Evolutionary conservation across 2,329 filamentous ascomycete species (phyloP), one percentile per base, ranked within the genome.

Genomic region (Fusarium chlamydosporum): DNA sequence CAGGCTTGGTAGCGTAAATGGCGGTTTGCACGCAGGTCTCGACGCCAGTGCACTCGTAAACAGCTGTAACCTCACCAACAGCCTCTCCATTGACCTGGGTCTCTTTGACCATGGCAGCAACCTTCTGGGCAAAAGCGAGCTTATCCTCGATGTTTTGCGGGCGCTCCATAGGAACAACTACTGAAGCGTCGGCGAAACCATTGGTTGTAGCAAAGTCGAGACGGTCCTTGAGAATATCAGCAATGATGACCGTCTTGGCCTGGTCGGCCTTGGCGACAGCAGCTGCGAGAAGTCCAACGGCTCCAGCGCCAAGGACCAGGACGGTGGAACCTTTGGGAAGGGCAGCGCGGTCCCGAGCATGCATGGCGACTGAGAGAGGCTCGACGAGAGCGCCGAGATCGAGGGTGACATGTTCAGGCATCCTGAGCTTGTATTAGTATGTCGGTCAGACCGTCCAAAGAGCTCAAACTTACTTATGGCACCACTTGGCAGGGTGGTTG

Each of bases 41-140:
- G 23, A 93, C 91, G 10, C 92, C 92, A 0, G 92, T 94, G 76
- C 91, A 94, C 79, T 94, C 92, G 74, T 91, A 93, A 4, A 91
- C 90, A 2, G 87, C 86, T 51, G 88, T 85, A 0, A 92, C 85
- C 74, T 92, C 89, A 0, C 82, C 87, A 62, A 92, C 83, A 13
- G 85, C 82, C 67, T 81, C 75, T 10, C 81, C 82, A 1, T 74
- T 72, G 3, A 80, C 76, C 34, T 70, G 65, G 1, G 78, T 77
- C 33, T 71, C 71, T 71, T 79, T 81, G 51, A 85, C 78, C 60
- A 79, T 72, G 53, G 77, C 78, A 2, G 88, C 84, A 3, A 86
- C 80, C 37, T 82, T 79, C 66, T 82, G 82, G 9, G 85, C 85
- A 61, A 82, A 85, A 7, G 76, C 80, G 3, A 88, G 78, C 77